A percentile compares a stretch with the other conserved stretches of the same genome.
Evolutionary conservation across 2,329 filamentous ascomycete species (phyloP).

Genomic region (Clarireedia sp.): DNA sequence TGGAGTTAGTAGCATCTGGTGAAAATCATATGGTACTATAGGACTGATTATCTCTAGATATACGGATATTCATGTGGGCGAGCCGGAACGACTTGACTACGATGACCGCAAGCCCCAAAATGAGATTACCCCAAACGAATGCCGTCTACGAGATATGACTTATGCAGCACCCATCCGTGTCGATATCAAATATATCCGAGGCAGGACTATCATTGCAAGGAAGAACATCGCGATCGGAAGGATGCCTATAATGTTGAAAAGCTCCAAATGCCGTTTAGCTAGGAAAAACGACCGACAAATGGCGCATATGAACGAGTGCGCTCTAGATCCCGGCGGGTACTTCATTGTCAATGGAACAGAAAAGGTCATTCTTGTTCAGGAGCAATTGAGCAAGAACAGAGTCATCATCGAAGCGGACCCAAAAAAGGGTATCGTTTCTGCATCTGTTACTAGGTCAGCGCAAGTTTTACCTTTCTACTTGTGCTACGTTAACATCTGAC

Average conservation of each 20-base stretch:
- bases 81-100: slow-evolving; percentile 70
- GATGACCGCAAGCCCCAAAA: slow-evolving; percentile 62
- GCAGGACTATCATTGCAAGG: slow-evolving; percentile 65
- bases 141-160: slow-evolving; percentile 92
- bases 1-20: slow-evolving; percentile 46
- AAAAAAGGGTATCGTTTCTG: slow-evolving; percentile 89
- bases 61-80: slow-evolving; percentile 80
- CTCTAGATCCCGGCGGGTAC: slow-evolving; percentile 91
- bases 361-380: slow-evolving; percentile 97
- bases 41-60: slow-evolving; percentile 37
- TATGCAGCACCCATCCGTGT: slow-evolving; percentile 92
- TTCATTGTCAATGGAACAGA: slow-evolving; percentile 97
- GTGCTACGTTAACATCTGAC: slow-evolving; percentile 9
- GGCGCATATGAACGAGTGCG: slow-evolving; percentile 90
- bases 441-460: slow-evolving; percentile 70
- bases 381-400: slow-evolving; percentile 97
- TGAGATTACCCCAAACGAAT: slow-evolving; percentile 90
- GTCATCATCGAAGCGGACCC: slow-evolving; percentile 91
- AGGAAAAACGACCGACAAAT: slow-evolving; percentile 81
- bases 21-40: background rate
- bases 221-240: slow-evolving; percentile 76
- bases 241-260: slow-evolving; percentile 94
- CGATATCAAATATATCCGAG: slow-evolving; percentile 83
- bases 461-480: slow-evolving; percentile 16
- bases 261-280: slow-evolving; percentile 81